Evolutionary conservation across 441 rosid genomes (phyloP), one percentile per base, ranked within the genome.

Genomic region (Populus tomentosa): DNA sequence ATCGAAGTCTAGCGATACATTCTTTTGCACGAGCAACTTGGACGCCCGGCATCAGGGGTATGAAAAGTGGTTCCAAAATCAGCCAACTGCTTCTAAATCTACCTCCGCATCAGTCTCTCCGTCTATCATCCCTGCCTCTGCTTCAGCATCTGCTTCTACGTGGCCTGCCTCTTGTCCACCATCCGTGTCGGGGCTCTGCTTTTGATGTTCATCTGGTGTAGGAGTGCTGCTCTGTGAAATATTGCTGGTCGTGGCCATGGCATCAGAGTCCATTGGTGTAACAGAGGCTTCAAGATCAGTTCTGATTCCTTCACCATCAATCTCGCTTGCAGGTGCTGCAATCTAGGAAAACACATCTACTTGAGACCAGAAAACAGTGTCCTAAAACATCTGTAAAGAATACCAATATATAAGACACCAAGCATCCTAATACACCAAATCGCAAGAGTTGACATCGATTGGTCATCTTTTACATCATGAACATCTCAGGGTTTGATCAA

Each of bases 101-200:
- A 78, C 90, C 78, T 92, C 95, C 14, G 91, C 89, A 74, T 96
- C 98, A 2, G 94, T 86, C 85, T 94, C 98, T 9, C 91, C 84
- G 33, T 93, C 93, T 6, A 86, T 74, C 72, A 79, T 62, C 36
- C 88, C 94, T 0, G 83, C 77, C 74, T 89, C 94, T 4, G 53
- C 86, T 79, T 89, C 89, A 2, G 84, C 88, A 20, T 91, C 92
- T 10, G 88, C 90, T 72, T 93, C 97, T 33, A 88, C 71, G 70
- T 88, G 96, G 20, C 95, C 97, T 1, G 91, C 87, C 76, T 95
- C 98, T 78, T 87, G 98, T 70, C 94, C 95, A 0, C 69, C 84
- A 35, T 92, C 94, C 0, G 87, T 83, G 32, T 93, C 97, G 1
- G 97, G 86, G 85, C 89, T 89, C 42, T 86, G 93, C 90, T 90